A percentile compares a stretch with the other conserved stretches of the same genome.
These are phyloP conservation scores for Puccinia sorghi DNA, from an alignment of 1,284 basidiomycete species.

Conservation along the genomic window DNA sequence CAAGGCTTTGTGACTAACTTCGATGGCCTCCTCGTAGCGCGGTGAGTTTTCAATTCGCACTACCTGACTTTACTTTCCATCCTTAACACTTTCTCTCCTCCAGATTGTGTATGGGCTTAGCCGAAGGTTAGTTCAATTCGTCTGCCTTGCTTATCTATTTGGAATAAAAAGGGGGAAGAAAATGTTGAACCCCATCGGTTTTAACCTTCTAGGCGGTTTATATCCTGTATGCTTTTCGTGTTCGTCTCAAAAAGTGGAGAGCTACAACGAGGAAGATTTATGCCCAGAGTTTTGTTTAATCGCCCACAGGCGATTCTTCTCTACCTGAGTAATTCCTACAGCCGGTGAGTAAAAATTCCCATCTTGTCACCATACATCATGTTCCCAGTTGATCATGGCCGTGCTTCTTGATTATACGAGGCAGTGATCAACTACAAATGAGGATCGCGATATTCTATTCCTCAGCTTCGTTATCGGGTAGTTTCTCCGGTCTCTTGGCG, in stretches of 20 bases:
- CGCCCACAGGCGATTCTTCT: background rate
- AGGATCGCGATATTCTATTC: constrained; percentile 31
- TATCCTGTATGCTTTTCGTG: background rate
- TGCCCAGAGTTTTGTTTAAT: background rate
- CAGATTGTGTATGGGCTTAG: constrained; percentile 27
- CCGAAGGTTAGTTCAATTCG: constrained; percentile 16
- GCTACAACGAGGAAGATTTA: background rate
- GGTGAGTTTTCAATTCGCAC: background rate
- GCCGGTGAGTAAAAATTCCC: background rate
- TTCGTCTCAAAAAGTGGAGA: background rate
- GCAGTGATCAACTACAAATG: constrained; percentile 17
- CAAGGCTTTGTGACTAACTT: constrained; percentile 23
- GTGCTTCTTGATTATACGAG: background rate
- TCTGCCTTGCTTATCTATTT: too few species aligned
- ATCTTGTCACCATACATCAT: too few species aligned
- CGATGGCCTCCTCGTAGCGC: background rate
- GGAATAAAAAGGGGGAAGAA: background rate
- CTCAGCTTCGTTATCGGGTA: constrained; percentile 19
- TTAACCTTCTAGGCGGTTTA: background rate
- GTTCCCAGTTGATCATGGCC: too few species aligned
- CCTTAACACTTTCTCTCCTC: background rate
- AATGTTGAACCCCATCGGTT: background rate
- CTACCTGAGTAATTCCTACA: background rate
- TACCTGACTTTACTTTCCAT: background rate
- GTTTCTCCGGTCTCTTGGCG: constrained; percentile 33